phyloP scores from a whole-genome alignment of 768 basidiomycete genomes.

The Gloeostereum incarnatum region DNA sequence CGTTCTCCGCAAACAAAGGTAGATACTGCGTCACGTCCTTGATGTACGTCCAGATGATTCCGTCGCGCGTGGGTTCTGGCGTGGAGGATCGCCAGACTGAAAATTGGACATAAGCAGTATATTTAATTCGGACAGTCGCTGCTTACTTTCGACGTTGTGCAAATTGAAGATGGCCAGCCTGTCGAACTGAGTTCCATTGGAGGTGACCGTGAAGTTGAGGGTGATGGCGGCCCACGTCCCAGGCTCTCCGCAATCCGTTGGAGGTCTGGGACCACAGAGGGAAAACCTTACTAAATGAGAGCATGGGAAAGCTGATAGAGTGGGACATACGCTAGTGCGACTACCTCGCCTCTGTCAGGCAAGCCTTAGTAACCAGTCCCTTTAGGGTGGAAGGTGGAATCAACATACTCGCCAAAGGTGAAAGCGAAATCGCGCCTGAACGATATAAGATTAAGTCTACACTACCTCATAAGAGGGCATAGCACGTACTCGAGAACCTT shows the following conservation, averaged over 20 bases:
- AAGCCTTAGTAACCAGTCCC: not conserved
- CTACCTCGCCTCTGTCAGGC: conserved; percentile 46
- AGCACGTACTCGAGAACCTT: conserved; percentile 49
- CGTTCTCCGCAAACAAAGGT: conserved; percentile 59
- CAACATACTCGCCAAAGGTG: conserved; percentile 56
- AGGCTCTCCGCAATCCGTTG: conserved; percentile 56
- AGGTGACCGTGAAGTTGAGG: conserved; percentile 69
- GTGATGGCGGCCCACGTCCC: conserved; percentile 73
- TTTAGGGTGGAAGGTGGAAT: not conserved
- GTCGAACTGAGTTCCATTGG: conserved; percentile 72
- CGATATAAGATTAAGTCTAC: not conserved
- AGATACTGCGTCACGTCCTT: conserved; percentile 71
- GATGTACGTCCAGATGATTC: conserved; percentile 68
- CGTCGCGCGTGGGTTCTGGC: conserved; percentile 61
- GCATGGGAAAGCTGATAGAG: not conserved
- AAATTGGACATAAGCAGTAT: not conserved
- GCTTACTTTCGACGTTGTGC: conserved; percentile 67
- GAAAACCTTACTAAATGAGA: not conserved
- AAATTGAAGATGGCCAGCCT: conserved; percentile 67
- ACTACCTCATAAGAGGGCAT: conserved; percentile 5
- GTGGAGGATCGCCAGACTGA: conserved; percentile 73
- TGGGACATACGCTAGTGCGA: conserved; percentile 44
- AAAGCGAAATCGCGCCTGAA: conserved; percentile 61
- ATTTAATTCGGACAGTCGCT: not conserved
- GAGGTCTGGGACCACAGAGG: conserved; percentile 45